Evolutionary conservation across 306 rosid species (phyloP), one percentile per base, ranked within the genome.

Genomic region (Dryas alaskensis): DNA sequence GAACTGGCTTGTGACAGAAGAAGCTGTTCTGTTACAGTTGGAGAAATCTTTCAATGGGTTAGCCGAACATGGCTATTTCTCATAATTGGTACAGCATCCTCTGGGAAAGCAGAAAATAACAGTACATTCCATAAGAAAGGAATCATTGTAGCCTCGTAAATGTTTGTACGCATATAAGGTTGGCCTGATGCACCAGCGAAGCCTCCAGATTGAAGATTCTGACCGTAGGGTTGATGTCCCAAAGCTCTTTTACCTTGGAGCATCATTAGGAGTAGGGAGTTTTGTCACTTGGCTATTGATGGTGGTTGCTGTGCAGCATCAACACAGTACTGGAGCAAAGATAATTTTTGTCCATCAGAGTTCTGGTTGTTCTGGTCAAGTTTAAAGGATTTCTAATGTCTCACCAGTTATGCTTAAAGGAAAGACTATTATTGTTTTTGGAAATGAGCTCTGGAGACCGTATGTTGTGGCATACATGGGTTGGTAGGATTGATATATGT

Each of bases 1-100:
- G 57, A 86, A 82, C 55, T 90, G 98, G 93, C 73, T 79, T 65
- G 86, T 90, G 69, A 79, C 76, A 7, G 93, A 90, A 80, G 98
- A 93, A 81, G 83, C 89, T 47, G 84, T 84, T 60, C 71, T 86
- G 47, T 88, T 83, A 73, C 96, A 93, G 75, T 60, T 22, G 31
- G 97, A 93, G 65, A 81, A 85, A 74, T 74, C 85, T 27, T 68
- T 78, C 50, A 57, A 85, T 42, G 75, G 58, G 39, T 65, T 47
- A 5, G 59, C 70, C 8, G 78, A 68, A 61, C 81, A 2, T 7
- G 67, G 79, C 59, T 84, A 42, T 73, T 78, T 69, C 72, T 79
- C 86, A n/a, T 84, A 64, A 84, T 39, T 60, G 17, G 60, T 8
- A 53, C 10, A 16, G 6, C 60, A 53, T 25, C 17, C 47, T 37